A percentile compares a stretch with the other conserved stretches of the same genome.
These are phyloP conservation scores for Chaetomiaceae sp. DNA, from an alignment of 2,329 filamentous ascomycete species.

Conservation along the genomic window DNA sequence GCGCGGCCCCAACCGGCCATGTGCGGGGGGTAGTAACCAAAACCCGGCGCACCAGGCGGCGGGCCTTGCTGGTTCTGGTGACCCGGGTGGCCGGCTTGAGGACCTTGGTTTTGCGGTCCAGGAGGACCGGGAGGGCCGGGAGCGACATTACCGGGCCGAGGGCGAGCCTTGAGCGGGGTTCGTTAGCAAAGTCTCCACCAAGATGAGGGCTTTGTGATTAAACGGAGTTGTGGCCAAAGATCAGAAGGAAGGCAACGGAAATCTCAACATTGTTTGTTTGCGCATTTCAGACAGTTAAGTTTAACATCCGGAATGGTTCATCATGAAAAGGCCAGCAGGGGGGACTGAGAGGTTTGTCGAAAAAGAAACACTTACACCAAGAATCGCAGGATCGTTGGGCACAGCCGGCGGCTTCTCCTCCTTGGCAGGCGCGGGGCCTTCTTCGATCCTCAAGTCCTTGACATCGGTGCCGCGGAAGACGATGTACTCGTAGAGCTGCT, in stretches of 20 bases:
- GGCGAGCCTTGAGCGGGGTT: constrained; percentile 32
- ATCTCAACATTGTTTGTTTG: constrained; percentile 91
- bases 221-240: constrained; percentile 32
- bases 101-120: constrained; percentile 26
- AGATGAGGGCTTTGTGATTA: constrained; percentile 13
- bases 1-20: constrained; percentile 31
- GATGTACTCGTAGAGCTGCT: constrained; percentile 95
- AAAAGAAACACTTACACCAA: constrained; percentile 74
- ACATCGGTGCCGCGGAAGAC: constrained; percentile 98
- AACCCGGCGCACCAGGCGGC: constrained; percentile 29
- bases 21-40: constrained; percentile 29
- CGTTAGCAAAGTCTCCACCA: constrained; percentile 27
- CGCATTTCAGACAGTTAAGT: constrained; percentile 75
- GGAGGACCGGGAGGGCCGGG: constrained; percentile 32
- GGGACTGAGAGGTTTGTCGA: constrained; percentile 2
- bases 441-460: constrained; percentile 93
- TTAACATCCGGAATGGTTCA: constrained; percentile 98
- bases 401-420: constrained; percentile 72
- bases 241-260: constrained; percentile 99
- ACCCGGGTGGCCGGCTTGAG: constrained; percentile 14
- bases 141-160: constrained; percentile 33
- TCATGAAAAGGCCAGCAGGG: constrained; percentile 50
- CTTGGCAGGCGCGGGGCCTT: constrained; percentile 66
- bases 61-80: constrained; percentile 23
- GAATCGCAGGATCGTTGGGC: constrained; percentile 92